A percentile compares a stretch with the other conserved stretches of the same genome.
Evolutionary conservation across 1,284 basidiomycete species (phyloP).

Genomic region (Rhodotorula sp.): DNA sequence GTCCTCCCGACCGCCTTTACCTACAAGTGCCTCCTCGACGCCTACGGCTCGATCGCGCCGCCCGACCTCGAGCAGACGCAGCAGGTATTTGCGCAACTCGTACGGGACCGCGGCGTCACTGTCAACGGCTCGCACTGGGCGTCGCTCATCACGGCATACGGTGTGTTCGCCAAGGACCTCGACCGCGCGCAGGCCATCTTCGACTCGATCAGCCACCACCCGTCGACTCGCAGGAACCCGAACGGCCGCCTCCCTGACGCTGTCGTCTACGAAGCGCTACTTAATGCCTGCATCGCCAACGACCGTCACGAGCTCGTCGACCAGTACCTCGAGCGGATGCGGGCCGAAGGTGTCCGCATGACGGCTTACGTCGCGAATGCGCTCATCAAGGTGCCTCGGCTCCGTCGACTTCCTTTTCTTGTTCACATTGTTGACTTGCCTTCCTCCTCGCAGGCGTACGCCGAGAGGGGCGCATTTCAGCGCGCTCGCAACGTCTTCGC

Average conservation of each 20-base stretch:
- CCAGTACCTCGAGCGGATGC: slow-evolving; percentile 66
- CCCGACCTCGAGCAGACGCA: slow-evolving; percentile 76
- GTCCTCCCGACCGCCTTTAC: slow-evolving; percentile 82
- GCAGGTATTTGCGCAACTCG: slow-evolving; percentile 65
- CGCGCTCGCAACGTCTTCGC: slow-evolving; percentile 78
- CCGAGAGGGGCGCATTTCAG: slow-evolving; percentile 68
- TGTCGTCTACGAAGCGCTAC: slow-evolving; percentile 83
- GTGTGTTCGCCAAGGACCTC: slow-evolving; percentile 74
- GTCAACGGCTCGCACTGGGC: slow-evolving; percentile 89
- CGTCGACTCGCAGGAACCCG: slow-evolving; percentile 46
- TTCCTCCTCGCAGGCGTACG: slow-evolving; percentile 59
- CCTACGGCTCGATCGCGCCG: slow-evolving; percentile 77
- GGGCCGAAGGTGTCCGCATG: slow-evolving; percentile 67
- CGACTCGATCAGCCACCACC: slow-evolving; percentile 66
- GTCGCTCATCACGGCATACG: slow-evolving; percentile 85
- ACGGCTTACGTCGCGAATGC: slow-evolving; percentile 96
- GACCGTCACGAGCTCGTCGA: slow-evolving; percentile 77
- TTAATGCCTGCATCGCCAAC: slow-evolving; percentile 80
- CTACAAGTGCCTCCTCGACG: slow-evolving; percentile 92
- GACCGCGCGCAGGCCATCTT: slow-evolving; percentile 75
- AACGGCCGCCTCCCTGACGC: slow-evolving; percentile 64
- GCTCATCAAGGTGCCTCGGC: slow-evolving; percentile 64
- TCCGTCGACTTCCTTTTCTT: background rate
- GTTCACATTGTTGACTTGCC: background rate
- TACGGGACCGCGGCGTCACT: slow-evolving; percentile 56